Base-by-base conservation (phyloP, 2,329 filamentous ascomycete species). In the Endothia cerciana region DNA sequence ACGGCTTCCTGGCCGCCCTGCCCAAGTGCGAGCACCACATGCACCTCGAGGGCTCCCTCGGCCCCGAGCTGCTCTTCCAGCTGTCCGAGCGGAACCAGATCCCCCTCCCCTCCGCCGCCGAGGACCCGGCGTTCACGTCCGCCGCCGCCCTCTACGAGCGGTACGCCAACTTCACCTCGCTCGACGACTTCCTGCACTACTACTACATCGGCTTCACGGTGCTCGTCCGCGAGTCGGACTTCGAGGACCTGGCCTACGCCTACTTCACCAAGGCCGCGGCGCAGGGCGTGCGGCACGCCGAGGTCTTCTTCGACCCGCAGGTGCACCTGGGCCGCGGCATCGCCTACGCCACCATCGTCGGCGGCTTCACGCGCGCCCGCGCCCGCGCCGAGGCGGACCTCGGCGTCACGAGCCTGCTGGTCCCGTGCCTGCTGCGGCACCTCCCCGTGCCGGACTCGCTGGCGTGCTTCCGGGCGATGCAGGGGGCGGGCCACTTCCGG, bases 11-110 rank as follows among this genome's bases (percentile, higher is more conserved):
- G 45, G 77, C 79, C 61, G 83, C 83, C 40, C 84, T 94, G 38
- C 91, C 91, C 69, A 94, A 94, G 81, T 91, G 89, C 78, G 91
- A 94, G 76, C 91, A 93, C 74, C 91, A 94, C 77, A 85, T 94
- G 63, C 91, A 94, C 74, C 83, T 94, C 41, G 91, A 94, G 77
- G 91, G 91, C 64, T 89, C 89, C 15, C 83, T 94, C 45, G 87
- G 88, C 49, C 90, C 91, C 1, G 79, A 83, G 64, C 81, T 93
- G 47, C 85, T 93, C 68, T 94, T 93, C 79, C 73, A 81, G 38
- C 86, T 94, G 5, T 89, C 91, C 6, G 74, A 79, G 43, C 85
- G 85, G 72, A 93, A 94, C 81, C 80, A 80, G 63, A 85, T 93
- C 71, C 47, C 80, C 2, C 82, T 94, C 3, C 87, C 87, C 4